phyloP scores from a whole-genome alignment of 305 asterid species.

The Ajuga reptans region DNA sequence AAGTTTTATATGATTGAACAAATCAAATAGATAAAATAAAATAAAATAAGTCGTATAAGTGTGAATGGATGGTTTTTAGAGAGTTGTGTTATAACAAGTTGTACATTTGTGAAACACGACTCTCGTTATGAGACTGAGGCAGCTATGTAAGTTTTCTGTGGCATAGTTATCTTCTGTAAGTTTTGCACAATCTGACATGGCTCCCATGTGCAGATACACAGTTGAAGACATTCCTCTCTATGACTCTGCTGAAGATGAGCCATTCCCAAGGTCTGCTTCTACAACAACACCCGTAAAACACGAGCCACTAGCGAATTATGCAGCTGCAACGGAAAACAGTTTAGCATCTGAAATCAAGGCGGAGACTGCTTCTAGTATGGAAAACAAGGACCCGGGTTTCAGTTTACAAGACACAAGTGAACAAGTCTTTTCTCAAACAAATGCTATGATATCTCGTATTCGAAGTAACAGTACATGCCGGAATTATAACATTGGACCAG shows the following conservation, averaged over 20 bases:
- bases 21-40: too few species aligned
- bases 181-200: conserved; percentile 4
- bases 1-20: too few species aligned
- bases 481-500: conserved; percentile 46
- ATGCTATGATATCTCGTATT: conserved; percentile 51
- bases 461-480: conserved; percentile 52
- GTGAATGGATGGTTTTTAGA: too few species aligned
- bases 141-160: neutral
- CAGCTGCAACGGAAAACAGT: conserved; percentile 24
- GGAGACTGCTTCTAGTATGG: conserved; percentile 22
- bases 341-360: conserved; percentile 26
- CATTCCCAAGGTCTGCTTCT: conserved; percentile 33
- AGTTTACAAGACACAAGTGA: conserved; percentile 26
- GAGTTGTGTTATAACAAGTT: too few species aligned
- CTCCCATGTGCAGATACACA: conserved; percentile 47
- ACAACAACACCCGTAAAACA: conserved; percentile 28
- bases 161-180: neutral
- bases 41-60: too few species aligned
- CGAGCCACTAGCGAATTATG: conserved; percentile 24
- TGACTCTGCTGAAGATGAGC: conserved; percentile 93
- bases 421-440: conserved; percentile 38
- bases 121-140: too few species aligned
- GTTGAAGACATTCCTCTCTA: conserved; percentile 85
- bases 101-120: too few species aligned
- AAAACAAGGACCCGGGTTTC: conserved; percentile 23